phyloP scores from a whole-genome alignment of 352 stramenopile genomes.

The Globisporangium takayamanum region DNA sequence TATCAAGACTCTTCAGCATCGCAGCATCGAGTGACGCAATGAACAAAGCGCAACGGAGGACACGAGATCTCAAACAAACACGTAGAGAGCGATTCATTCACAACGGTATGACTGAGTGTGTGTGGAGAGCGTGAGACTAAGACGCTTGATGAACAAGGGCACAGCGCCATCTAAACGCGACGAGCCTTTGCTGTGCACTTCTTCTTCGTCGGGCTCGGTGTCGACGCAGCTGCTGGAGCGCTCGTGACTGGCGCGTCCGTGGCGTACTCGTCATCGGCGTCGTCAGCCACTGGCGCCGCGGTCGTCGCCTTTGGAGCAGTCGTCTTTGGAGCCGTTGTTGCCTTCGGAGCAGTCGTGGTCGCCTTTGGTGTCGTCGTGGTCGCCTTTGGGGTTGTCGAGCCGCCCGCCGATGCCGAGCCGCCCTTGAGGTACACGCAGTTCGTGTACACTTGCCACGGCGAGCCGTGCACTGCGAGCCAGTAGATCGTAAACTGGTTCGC shows the following conservation, averaged over 20 bases:
- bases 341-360: neutral
- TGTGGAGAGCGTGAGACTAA: neutral
- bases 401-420: constrained; percentile 8
- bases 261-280: constrained; percentile 10
- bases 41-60: too few relatives aligned
- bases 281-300: constrained; percentile 12
- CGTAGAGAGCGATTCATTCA: too few relatives aligned
- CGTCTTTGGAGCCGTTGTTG: neutral
- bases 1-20: too few relatives aligned
- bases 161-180: constrained; percentile 1
- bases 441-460: constrained; percentile 57
- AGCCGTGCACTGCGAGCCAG: constrained; percentile 49
- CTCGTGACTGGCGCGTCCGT: neutral
- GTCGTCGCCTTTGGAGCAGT: neutral
- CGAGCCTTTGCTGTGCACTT: constrained; percentile 9
- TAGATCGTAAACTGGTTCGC: constrained; percentile 31
- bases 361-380: constrained; percentile 8
- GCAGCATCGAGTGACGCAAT: too few relatives aligned
- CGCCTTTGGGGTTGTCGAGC: constrained; percentile 7
- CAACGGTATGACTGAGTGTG: too few relatives aligned
- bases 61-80: too few relatives aligned
- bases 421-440: constrained; percentile 44
- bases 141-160: neutral
- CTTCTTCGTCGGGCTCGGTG: constrained; percentile 8
- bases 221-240: constrained; percentile 4